Conservation (phyloP, 441 rosid species). For the Mallotus repandus region DNA sequence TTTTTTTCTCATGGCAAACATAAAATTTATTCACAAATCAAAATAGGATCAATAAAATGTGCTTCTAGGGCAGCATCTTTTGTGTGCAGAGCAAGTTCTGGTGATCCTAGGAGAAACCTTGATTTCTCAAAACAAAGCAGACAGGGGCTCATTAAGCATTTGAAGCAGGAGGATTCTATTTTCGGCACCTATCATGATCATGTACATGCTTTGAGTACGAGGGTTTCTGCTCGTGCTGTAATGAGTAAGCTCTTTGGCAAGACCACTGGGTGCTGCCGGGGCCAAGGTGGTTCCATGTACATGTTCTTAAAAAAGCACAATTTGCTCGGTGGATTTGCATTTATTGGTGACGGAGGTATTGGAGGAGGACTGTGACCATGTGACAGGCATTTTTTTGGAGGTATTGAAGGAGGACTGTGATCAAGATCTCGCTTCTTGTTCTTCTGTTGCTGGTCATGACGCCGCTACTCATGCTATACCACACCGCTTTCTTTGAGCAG, state of each 20-base stretch:
- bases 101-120: slow-evolving; percentile 60
- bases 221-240: slow-evolving; percentile 87
- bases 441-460: no score
- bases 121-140: slow-evolving; percentile 57
- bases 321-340: slow-evolving; percentile 95
- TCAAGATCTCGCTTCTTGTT: no score
- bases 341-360: slow-evolving; percentile 95
- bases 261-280: slow-evolving; percentile 90
- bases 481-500: no score
- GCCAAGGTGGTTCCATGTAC: slow-evolving; percentile 99
- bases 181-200: slow-evolving; percentile 94
- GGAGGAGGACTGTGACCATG: no score
- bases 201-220: slow-evolving; percentile 94
- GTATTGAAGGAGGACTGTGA: no score
- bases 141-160: slow-evolving; percentile 79
- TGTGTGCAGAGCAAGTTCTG: slow-evolving; percentile 58
- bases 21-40: slow-evolving; percentile 30
- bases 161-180: slow-evolving; percentile 63
- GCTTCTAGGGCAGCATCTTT: slow-evolving; percentile 35
- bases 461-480: no score
- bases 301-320: slow-evolving; percentile 96
- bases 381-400: no score
- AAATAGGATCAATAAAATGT: slow-evolving; percentile 37
- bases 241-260: slow-evolving; percentile 97
- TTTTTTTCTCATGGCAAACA: slow-evolving; percentile 29